Conservation (phyloP, 1,284 basidiomycete genomes). For the Tilletiopsis washingtonensis region DNA sequence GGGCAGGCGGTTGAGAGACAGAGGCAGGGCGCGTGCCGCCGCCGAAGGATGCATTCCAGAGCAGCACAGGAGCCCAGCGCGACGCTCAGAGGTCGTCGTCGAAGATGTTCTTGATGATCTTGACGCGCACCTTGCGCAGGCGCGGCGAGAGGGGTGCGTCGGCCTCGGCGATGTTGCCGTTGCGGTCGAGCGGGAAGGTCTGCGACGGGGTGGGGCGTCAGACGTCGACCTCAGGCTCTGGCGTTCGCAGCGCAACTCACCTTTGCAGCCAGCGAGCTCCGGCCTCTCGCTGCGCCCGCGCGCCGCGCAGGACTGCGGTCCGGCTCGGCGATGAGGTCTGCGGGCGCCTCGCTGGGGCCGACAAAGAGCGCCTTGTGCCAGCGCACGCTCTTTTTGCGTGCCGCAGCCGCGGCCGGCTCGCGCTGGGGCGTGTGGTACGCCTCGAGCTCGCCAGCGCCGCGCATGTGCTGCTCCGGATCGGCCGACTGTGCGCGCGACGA, state of each 20-base stretch:
- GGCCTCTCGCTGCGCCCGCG: neutral
- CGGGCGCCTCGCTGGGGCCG: neutral
- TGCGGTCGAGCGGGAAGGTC: neutral
- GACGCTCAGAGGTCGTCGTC: neutral
- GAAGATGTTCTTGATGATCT: neutral
- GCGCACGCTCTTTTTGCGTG: neutral
- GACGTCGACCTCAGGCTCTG: neutral
- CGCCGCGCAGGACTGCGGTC: neutral
- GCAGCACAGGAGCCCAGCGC: too few relatives aligned
- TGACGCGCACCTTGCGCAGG: neutral
- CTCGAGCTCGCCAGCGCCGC: constrained; percentile 2
- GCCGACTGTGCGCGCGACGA: too few relatives aligned
- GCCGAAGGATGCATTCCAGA: too few relatives aligned
- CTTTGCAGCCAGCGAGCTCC: neutral
- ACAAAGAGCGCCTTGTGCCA: constrained; percentile 3
- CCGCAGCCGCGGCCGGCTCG: neutral
- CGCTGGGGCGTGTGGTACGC: neutral
- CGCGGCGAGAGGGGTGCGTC: neutral
- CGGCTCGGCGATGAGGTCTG: neutral
- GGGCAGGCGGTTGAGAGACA: too few relatives aligned
- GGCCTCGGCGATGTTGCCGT: neutral
- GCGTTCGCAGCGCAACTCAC: neutral
- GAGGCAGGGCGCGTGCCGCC: too few relatives aligned
- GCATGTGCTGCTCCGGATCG: neutral
- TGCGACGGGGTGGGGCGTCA: neutral